Conservation (phyloP, 495 filamentous ascomycete genomes). For the Talaromyces ruber region DNA sequence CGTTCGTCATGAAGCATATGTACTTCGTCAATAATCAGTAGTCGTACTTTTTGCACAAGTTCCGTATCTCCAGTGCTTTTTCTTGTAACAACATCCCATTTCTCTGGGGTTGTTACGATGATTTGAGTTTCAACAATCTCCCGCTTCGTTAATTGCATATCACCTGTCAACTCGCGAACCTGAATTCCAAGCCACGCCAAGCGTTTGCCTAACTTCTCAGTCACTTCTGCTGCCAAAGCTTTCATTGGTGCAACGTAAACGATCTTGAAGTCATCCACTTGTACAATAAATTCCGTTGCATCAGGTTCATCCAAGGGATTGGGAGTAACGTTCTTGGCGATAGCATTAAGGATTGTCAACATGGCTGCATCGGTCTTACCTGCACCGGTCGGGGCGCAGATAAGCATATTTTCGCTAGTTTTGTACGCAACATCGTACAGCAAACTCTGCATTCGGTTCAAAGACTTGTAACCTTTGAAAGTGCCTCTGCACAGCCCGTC, state of each 20-base stretch:
- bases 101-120: slow-evolving; percentile 97
- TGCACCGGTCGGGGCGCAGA: slow-evolving; percentile 96
- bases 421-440: slow-evolving; percentile 94
- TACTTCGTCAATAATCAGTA: slow-evolving; percentile 97
- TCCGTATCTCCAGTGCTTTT: slow-evolving; percentile 97
- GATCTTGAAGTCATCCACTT: slow-evolving; percentile 89
- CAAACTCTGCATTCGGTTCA: slow-evolving; percentile 97
- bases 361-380: slow-evolving; percentile 99
- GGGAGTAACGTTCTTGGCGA: slow-evolving; percentile 75
- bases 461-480: slow-evolving; percentile 84
- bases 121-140: slow-evolving; percentile 97
- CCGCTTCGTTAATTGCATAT: slow-evolving; percentile 96
- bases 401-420: slow-evolving; percentile 96
- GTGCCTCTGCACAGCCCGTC: slow-evolving; percentile 86
- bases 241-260: slow-evolving; percentile 93
- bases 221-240: slow-evolving; percentile 91
- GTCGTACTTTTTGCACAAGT: slow-evolving; percentile 89
- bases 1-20: slow-evolving; percentile 99
- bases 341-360: slow-evolving; percentile 83
- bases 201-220: slow-evolving; percentile 90
- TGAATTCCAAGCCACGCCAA: slow-evolving; percentile 85
- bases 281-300: slow-evolving; percentile 66
- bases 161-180: slow-evolving; percentile 90
- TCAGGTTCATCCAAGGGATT: slow-evolving; percentile 67
- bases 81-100: slow-evolving; percentile 97